Percentiles rank a stretch among this genome's conserved stretches.
phyloP scores from a whole-genome alignment of 2,329 filamentous ascomycete species.

The Berkeleyomyces basicola region DNA sequence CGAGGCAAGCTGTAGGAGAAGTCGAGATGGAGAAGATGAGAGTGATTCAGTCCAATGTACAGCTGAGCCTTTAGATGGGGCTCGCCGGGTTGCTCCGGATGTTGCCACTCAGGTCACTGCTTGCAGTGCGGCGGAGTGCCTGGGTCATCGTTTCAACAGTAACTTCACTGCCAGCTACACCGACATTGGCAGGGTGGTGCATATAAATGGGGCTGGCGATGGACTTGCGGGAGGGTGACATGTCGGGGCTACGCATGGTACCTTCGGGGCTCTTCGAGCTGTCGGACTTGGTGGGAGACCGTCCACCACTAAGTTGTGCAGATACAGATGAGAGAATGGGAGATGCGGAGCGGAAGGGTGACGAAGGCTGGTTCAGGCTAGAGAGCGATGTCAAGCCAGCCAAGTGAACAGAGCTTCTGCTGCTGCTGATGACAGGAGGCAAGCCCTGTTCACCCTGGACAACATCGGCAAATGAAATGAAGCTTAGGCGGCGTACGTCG shows the following conservation, averaged over 20 bases:
- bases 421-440: constrained; percentile 31
- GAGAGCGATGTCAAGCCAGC: constrained; percentile 47
- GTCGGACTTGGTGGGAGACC: constrained; percentile 59
- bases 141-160: constrained; percentile 91
- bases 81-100: constrained; percentile 40
- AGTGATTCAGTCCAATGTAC: no score
- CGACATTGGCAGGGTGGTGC: constrained; percentile 33
- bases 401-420: constrained; percentile 53
- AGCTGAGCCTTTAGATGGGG: constrained; percentile 29
- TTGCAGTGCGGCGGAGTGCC: constrained; percentile 69
- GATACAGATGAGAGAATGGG: constrained; percentile 46
- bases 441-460: constrained; percentile 69
- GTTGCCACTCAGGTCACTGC: constrained; percentile 49
- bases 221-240: constrained; percentile 44
- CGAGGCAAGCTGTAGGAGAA: background rate
- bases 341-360: constrained; percentile 42
- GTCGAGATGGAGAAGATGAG: background rate
- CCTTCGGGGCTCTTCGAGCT: constrained; percentile 40
- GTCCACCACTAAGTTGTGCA: constrained; percentile 37
- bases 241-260: constrained; percentile 38
- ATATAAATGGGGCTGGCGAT: constrained; percentile 42
- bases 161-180: constrained; percentile 40
- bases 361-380: constrained; percentile 51
- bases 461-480: constrained; percentile 94
- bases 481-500: constrained; percentile 72